phyloP scores from a whole-genome alignment of 1,139 yeast species.

The Saccharomyces pastorianus region DNA sequence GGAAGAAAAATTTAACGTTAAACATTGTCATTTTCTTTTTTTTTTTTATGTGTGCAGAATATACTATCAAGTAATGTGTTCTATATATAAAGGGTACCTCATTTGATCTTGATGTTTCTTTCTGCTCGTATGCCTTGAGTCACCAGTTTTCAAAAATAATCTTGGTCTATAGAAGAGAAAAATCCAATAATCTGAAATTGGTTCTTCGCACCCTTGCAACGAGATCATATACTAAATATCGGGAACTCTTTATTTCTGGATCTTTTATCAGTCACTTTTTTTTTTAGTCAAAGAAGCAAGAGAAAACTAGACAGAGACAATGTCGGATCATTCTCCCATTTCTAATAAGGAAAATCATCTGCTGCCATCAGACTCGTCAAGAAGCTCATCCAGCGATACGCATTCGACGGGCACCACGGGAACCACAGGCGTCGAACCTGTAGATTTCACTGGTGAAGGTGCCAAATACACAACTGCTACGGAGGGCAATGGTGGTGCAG shows the following conservation, averaged over 20 bases:
- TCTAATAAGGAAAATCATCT: not conserved
- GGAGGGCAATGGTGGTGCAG: not conserved
- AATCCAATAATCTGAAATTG: not conserved
- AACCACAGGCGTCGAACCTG: not conserved
- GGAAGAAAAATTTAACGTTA: not conserved
- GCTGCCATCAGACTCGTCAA: not conserved
- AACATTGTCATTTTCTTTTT: not conserved
- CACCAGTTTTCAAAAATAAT: not conserved
- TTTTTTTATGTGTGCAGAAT: not conserved
- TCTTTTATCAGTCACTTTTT: not conserved
- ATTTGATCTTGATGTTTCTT: not conserved
- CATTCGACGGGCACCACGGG: not conserved
- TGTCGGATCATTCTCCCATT: not conserved
- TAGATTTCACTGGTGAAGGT: slow-evolving; percentile 1
- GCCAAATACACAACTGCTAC: slow-evolving; percentile 1
- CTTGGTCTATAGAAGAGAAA: not conserved
- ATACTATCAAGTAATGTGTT: not conserved
- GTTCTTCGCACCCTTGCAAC: not conserved
- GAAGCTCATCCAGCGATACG: not conserved
- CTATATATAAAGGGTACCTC: not conserved
- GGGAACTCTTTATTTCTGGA: not conserved
- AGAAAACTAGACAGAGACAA: not conserved
- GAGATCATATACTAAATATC: not conserved
- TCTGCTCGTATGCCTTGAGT: not conserved
- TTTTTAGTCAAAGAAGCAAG: not conserved